These are phyloP conservation scores for Warburgia ugandensis DNA, from an alignment of 164 flowering plant species.

Conservation along the genomic window DNA sequence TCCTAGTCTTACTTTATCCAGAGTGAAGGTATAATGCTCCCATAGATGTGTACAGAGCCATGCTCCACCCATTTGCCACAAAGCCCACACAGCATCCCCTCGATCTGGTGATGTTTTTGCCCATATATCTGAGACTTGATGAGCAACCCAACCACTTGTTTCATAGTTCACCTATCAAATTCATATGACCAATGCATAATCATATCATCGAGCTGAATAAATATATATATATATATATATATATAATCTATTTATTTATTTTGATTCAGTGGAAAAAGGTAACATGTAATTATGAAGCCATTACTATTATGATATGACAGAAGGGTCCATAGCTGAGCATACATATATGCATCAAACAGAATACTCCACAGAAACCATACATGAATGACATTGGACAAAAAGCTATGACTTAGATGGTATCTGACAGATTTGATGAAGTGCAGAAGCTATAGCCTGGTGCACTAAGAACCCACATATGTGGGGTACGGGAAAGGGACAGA, in stretches of 20 bases:
- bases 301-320: too few relatives aligned
- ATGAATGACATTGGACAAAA: too few relatives aligned
- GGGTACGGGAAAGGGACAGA: too few relatives aligned
- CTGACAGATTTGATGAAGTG: too few relatives aligned
- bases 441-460: too few relatives aligned
- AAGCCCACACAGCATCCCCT: constrained; percentile 79
- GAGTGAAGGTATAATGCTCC: constrained; percentile 82
- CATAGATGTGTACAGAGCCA: constrained; percentile 95
- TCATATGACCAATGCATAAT: not conserved
- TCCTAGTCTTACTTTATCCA: constrained; percentile 61
- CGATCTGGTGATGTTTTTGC: constrained; percentile 84
- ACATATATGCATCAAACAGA: too few relatives aligned
- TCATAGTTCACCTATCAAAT: constrained; percentile 68
- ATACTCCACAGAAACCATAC: too few relatives aligned
- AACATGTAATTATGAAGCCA: too few relatives aligned
- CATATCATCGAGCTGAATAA: not conserved
- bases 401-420: too few relatives aligned
- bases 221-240: not conserved
- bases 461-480: too few relatives aligned
- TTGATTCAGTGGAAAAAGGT: too few relatives aligned
- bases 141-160: constrained; percentile 89
- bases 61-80: constrained; percentile 99
- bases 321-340: too few relatives aligned
- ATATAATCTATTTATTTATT: not conserved
- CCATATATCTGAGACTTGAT: constrained; percentile 92